Base-by-base conservation (phyloP, 2,329 filamentous ascomycete species). In the Pleurostoma richardsiae region DNA sequence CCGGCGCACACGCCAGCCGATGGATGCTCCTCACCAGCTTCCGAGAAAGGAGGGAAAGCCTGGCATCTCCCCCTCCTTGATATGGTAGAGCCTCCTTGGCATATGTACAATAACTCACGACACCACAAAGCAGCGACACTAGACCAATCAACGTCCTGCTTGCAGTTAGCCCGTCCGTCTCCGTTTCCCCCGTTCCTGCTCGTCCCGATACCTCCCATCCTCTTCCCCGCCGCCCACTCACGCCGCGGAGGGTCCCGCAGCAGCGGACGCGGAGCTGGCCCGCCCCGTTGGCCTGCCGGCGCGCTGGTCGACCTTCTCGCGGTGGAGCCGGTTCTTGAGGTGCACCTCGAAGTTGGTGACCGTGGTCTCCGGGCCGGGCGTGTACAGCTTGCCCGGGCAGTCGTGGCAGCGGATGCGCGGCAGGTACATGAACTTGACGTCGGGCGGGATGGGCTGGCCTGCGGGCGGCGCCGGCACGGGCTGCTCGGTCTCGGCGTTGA, bases 301-400 rank as follows among this genome's bases (percentile, higher is more conserved):
- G 27, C 74, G 68, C 45, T 69, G 67, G 51, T 84, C 79, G 7
- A 91, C 88, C 56, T 79, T 80, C 55, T 88, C 82, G 57, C 85
- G 80, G 65, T 99, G 94, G 44, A 78, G 74, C 40, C 87, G 81
- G 66, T 96, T 96, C 66, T 85, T 88, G 42, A 97, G 73, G 69
- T 99, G 94, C 1, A 95, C 83, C 67, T 96, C 89, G 53, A 99
- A 99, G 61, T 96, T 95, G 41, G 85, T 85, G 4, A 92, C 88
- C 3, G 90, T 90, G 63, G 80, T 86, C 28, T 86, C 89, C 0
- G 91, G 90, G 0, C 90, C 88, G 0, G 91, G 89, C 0, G 91
- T 96, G 66, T 99, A 99, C 8, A 96, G 73, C 66, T 96, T 97
- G 30, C 89, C 90, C 0, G 90, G 89, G 63, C 94, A 97, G 65